Percentiles rank a stretch among this genome's conserved stretches.
Conservation (phyloP, 2,329 filamentous ascomycete species). For the Chaetomium sp. region DNA sequence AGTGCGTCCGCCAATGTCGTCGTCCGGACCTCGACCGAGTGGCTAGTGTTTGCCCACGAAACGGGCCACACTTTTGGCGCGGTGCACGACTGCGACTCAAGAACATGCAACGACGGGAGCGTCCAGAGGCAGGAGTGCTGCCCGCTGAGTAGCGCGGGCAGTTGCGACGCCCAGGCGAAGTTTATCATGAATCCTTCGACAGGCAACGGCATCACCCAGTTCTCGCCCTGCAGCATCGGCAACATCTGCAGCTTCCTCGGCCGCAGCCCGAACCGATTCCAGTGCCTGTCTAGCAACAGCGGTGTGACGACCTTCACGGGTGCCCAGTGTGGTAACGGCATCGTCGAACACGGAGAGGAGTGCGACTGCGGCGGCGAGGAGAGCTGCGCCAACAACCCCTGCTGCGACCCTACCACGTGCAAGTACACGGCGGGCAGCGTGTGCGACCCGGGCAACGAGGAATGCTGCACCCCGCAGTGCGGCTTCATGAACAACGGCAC, state of each 20-base stretch:
- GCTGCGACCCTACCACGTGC: slow-evolving; percentile 86
- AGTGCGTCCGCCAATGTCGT: slow-evolving; percentile 90
- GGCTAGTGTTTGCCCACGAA: slow-evolving; percentile 96
- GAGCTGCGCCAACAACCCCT: slow-evolving; percentile 73
- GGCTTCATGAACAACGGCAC: slow-evolving; percentile 67
- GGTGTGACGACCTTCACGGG: slow-evolving; percentile 79
- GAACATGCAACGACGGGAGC: slow-evolving; percentile 66
- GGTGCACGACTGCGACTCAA: slow-evolving; percentile 82
- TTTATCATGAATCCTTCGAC: slow-evolving; percentile 98
- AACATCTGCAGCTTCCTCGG: slow-evolving; percentile 90
- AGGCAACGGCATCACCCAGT: slow-evolving; percentile 68
- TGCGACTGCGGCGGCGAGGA: slow-evolving; percentile 86
- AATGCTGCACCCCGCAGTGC: slow-evolving; percentile 72
- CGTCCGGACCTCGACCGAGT: slow-evolving; percentile 78
- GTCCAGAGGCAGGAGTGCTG: slow-evolving; percentile 67
- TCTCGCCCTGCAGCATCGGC: slow-evolving; percentile 87
- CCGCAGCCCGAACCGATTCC: slow-evolving; percentile 72
- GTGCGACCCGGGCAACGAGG: slow-evolving; percentile 80
- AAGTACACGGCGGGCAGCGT: slow-evolving; percentile 74
- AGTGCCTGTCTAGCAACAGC: slow-evolving; percentile 82
- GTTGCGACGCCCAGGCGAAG: slow-evolving; percentile 73
- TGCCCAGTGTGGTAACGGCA: slow-evolving; percentile 92
- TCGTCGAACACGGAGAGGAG: slow-evolving; percentile 90
- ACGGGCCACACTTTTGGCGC: slow-evolving; percentile 93
- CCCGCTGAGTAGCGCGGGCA: slow-evolving; percentile 65